Evolutionary conservation across 2,329 filamentous ascomycete species (phyloP), one percentile per base, ranked within the genome.

Genomic region (Colletotrichum lindemuthianum): DNA sequence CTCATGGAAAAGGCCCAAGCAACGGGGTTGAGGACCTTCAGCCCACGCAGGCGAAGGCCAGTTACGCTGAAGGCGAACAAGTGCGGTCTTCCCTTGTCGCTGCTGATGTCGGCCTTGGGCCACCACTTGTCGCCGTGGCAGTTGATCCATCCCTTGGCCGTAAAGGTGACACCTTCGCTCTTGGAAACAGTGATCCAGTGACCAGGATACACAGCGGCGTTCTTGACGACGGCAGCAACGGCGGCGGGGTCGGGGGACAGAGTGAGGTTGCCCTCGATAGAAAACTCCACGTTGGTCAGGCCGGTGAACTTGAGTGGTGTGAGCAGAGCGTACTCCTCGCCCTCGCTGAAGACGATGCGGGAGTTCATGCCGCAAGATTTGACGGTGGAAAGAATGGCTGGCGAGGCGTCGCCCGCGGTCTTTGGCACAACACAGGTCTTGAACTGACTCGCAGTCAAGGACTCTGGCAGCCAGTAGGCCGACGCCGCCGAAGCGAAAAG

Each of bases 121-220:
- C 59, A 63, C 59, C 59, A 63, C 13, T 63, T 63, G 11, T 63
- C 59, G 11, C 59, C 59, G 7, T 63, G 59, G 11, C 34, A 53
- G 34, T 45, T 51, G 34, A 63, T 49, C 44, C 40, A 63, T 13
- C 59, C 59, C 6, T 36, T 4, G 56, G 24, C 5, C 47, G 53
- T 63, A 54, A 63, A 47, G 0, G 59, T 63, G 13, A 63, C 59
- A 15, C 59, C 53, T n/a, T 52, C 45, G 54, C 59, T 63, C 45
- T 63, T 52, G 34, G 45, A n/a, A 10, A 63, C 34, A 7, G 53
- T 63, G 53, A 63, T 59, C 59, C 59, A 63, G 47, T 63, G 53
- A 12, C 59, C 53, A 1, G 59, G 47, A 47, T 63, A 63, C 6
- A 36, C 48, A 2, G 53, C 15, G 34, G n/a, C 32, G 34, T 63